Evolutionary conservation across 306 rosid genomes (phyloP), one percentile per base, ranked within the genome.

Genomic region (Abrus precatorius): DNA sequence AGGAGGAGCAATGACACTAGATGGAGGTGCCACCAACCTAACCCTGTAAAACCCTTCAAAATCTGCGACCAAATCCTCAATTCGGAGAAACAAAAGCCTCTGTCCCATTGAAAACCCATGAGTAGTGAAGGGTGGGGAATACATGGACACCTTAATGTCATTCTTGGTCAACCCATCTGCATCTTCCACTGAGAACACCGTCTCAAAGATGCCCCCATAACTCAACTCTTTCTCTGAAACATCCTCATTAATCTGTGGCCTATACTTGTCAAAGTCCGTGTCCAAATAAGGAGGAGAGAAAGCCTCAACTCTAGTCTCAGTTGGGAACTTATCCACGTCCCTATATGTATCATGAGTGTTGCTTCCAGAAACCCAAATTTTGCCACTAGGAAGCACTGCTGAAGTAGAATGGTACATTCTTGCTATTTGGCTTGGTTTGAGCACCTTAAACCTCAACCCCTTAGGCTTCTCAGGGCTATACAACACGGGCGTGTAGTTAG

Each of bases 81-180:
- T 70, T 60, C 33, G 80, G 66, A 96, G 81, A 36, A 87, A 32
- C 30, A 96, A 0, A 28, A 90, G 85, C 74, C 98, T 92, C 62
- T 96, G 99, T 30, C 87, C 91, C 99, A 88, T 88, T 0, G 99
- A 93, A 72, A 65, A 85, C 0, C 99, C 99, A 29, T 93, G 99
- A 48, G 99, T 96, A 3, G 99, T 96, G 73, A 96, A 96, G 0
- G 99, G 98, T 3, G 96, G 94, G 3, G 81, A 49, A 69, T 89
- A 89, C 78, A 96, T 86, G 11, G 91, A 76, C 12, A 92, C 88
- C 91, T 82, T 84, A 8, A 96, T n/a, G 20, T 88, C 88, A 5
- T 11, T 59, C 52, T 20, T 54, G 0, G 8, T 1, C 67, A 76
- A n/a, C 27, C 5, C 20, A 14, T 0, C 8, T 5, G 11, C 12